Base-by-base conservation (phyloP, 2,329 filamentous ascomycete species). In the Fusarium haematococcum region DNA sequence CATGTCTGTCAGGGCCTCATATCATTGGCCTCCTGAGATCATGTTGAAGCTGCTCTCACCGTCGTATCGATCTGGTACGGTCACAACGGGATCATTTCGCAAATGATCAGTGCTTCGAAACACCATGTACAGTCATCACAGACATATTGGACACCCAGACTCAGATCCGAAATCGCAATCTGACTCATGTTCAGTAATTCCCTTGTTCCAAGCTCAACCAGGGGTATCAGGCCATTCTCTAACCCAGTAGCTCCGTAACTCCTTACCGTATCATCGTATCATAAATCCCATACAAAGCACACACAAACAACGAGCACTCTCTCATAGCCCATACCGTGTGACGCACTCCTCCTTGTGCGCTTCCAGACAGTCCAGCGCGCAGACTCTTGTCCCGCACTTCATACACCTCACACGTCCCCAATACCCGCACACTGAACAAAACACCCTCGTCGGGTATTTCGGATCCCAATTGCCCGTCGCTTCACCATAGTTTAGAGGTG, bases 391-490 rank as follows among this genome's bases (percentile, higher is more conserved):
- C n/a, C 93, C 93, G 83, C 94, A 96, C 84, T 93, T 94, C 81
- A 92, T 88, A 83, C 94, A 96, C 81, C 88, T 89, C 54, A 94
- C 91, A 45, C 91, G 86, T 3, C 93, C 94, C 93, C 94, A 95
- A 82, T 95, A 95, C 16, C 94, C 94, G 79, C 94, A 96, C 35
- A 95, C 90, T 79, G 92, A 92, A 82, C 94, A 96, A 81, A 95
- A 96, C 39, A 85, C 84, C 68, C 93, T 86, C 56, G 85, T 85
- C 3, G 92, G 91, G 72, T 91, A 91, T 77, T 78, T 81, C 16
- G 75, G 76, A 54, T 82, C 84, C 84, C 84, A 88, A 32, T 75
- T 79, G 3, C 86, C 89, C 63, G 86, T 83, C 43, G 91, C 91
- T 75, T 94, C 92, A 57, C 88, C 86, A 81, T 94, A 95, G 41